These are phyloP conservation scores for Arabidopsis hybrid DNA, from an alignment of 441 rosid species.

Conservation along the genomic window DNA sequence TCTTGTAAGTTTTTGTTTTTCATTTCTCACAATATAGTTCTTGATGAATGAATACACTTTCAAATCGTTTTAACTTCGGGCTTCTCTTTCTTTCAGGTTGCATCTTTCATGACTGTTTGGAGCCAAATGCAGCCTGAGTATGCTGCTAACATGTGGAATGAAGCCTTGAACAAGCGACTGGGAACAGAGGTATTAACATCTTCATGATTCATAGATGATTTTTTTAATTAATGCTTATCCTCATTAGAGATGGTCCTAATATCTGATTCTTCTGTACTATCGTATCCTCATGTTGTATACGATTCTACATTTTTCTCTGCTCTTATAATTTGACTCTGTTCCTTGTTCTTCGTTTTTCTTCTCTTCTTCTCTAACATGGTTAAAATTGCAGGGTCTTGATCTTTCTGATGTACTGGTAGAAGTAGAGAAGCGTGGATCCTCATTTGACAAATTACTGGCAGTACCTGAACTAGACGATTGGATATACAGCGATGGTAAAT, in stretches of 20 bases:
- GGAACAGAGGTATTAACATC: slow-evolving; percentile 76
- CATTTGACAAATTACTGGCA: slow-evolving; percentile 80
- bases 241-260: slow-evolving; percentile 16
- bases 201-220: slow-evolving; percentile 2
- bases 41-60: not conserved
- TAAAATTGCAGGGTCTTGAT: slow-evolving; percentile 64
- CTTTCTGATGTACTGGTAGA: slow-evolving; percentile 86
- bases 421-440: slow-evolving; percentile 82
- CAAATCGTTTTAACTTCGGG: not conserved
- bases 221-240: slow-evolving; percentile 1
- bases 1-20: slow-evolving; percentile 59
- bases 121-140: slow-evolving; percentile 86
- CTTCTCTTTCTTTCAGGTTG: slow-evolving; percentile 61
- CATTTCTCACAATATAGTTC: not conserved
- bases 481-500: slow-evolving; percentile 90
- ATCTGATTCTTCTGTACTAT: not conserved
- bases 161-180: slow-evolving; percentile 91
- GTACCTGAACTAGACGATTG: slow-evolving; percentile 94
- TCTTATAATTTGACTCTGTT: not conserved
- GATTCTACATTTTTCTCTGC: too few species aligned
- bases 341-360: not conserved
- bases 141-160: slow-evolving; percentile 98
- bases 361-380: slow-evolving; percentile 14
- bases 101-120: slow-evolving; percentile 98
- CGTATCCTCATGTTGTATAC: not conserved